Percentiles rank a stretch among this genome's conserved stretches.
These are phyloP conservation scores for Hypoxylon sp. DNA, from an alignment of 2,329 filamentous ascomycete species.

Conservation along the genomic window DNA sequence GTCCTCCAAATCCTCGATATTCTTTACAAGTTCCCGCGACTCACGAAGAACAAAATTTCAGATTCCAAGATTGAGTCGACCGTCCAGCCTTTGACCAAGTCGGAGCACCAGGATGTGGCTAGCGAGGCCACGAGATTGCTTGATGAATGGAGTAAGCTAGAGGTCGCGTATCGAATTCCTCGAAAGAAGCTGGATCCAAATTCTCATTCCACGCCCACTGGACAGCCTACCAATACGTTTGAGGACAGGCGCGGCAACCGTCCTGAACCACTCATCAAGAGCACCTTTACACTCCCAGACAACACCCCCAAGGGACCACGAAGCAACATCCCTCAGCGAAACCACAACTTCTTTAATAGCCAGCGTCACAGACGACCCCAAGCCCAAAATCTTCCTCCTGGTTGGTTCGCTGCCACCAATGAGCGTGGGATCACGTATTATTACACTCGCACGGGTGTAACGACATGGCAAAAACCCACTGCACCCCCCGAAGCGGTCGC, in stretches of 20 bases:
- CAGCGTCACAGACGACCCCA: constrained; percentile 64
- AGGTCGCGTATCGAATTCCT: constrained; percentile 91
- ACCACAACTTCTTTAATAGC: constrained; percentile 59
- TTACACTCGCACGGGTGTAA: constrained; percentile 79
- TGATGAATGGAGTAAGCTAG: constrained; percentile 86
- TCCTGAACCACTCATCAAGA: constrained; percentile 50
- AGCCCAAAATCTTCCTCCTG: constrained; percentile 70
- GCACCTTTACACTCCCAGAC: constrained; percentile 54
- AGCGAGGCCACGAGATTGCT: constrained; percentile 75
- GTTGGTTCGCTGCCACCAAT: constrained; percentile 84
- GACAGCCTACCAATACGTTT: constrained; percentile 62
- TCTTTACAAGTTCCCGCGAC: constrained; percentile 83
- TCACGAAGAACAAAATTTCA: constrained; percentile 96
- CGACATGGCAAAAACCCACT: constrained; percentile 83
- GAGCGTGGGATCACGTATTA: constrained; percentile 80
- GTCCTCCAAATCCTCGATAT: constrained; percentile 90
- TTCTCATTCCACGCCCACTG: constrained; percentile 52
- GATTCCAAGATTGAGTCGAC: constrained; percentile 93
- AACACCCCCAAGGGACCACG: constrained; percentile 66
- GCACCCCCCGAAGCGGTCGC: constrained; percentile 66
- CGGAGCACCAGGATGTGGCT: constrained; percentile 78
- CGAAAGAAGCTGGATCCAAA: constrained; percentile 84
- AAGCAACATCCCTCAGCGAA: constrained; percentile 66
- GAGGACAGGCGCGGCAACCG: constrained; percentile 73
- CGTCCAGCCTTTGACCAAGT: constrained; percentile 72